phyloP scores from a whole-genome alignment of 2,329 filamentous ascomycete genomes.

The Biscogniauxia sp. region DNA sequence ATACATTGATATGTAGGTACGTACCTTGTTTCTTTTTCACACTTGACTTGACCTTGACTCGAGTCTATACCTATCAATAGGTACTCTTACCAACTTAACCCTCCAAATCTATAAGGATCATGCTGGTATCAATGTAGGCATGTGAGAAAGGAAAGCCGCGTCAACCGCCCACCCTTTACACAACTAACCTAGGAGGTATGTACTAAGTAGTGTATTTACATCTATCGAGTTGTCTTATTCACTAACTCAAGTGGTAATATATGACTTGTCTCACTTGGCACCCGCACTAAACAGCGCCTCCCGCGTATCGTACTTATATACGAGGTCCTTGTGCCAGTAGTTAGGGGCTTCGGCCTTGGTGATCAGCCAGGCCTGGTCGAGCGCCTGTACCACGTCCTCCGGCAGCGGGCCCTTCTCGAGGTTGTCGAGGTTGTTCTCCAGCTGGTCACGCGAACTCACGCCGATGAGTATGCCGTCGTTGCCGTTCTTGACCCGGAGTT shows the following conservation, averaged over 20 bases:
- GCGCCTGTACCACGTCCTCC: slow-evolving; percentile 68
- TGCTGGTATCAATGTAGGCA: too few relatives aligned
- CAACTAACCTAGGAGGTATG: too few relatives aligned
- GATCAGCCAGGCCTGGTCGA: slow-evolving; percentile 78
- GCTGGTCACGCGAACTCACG: slow-evolving; percentile 55
- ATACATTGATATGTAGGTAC: too few relatives aligned
- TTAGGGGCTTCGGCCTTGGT: slow-evolving; percentile 55
- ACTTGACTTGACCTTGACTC: too few relatives aligned
- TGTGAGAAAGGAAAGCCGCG: background rate
- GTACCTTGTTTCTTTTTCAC: too few relatives aligned
- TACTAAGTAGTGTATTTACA: too few relatives aligned
- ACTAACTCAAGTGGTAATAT: too few relatives aligned
- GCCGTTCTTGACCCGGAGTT: slow-evolving; percentile 49
- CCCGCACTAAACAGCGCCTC: slow-evolving; percentile 54
- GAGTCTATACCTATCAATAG: too few relatives aligned
- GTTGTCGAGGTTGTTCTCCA: slow-evolving; percentile 55
- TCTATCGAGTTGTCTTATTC: too few relatives aligned
- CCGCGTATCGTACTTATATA: slow-evolving; percentile 65
- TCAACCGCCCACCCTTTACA: background rate
- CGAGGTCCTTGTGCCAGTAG: slow-evolving; percentile 60
- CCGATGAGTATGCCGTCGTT: slow-evolving; percentile 62
- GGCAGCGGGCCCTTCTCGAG: slow-evolving; percentile 71
- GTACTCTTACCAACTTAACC: too few relatives aligned
- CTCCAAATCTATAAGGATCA: background rate
- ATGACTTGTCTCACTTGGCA: slow-evolving; percentile 33